Evolutionary conservation across 306 rosid genomes (phyloP), one percentile per base, ranked within the genome.

Genomic region (Quercus rubra): DNA sequence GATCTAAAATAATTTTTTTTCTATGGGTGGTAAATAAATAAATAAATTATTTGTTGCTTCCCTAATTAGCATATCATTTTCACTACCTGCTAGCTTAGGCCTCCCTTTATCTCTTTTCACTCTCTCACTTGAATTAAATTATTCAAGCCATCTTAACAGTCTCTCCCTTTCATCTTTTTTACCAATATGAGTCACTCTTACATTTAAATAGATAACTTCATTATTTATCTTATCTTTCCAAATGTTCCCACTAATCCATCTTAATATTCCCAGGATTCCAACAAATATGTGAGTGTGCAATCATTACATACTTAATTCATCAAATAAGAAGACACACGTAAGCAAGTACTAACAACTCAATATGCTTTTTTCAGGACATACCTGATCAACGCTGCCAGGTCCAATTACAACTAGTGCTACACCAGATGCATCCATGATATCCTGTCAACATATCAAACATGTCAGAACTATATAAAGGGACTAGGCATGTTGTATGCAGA

Each of bases 311-410:
- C 71, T 67, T 31, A 67, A 67, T 33, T 33, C 6, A 67, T 33
- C 49, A 59, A 71, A 62, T 63, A 75, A 49, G 62, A 15, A 19
- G 30, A 55, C 62, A 74, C 23, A 38, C 25, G 41, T 19, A 55
- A 75, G 70, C 20, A 27, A 64, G 19, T 59, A 71, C 20, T 11
- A 28, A 73, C 21, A 79, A 8, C 54, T 67, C 35, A 23, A 54
- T 30, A 43, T 19, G 52, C 27, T 12, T 38, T 59, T 58, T 38
- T 74, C 4, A 27, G 23, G 63, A 63, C 76, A 77, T 83, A 87
- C 97, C 94, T 92, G 97, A 73, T 91, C 94, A 77, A 92, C 68
- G 76, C 84, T 92, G 61, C 99, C 97, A 69, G 99, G 99, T 85
- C 97, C 99, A 84, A 94, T 94, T 80, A 94, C 73, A 78, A 91